phyloP scores from a whole-genome alignment of 495 filamentous ascomycete species.

The Filosporella fistucella region DNA sequence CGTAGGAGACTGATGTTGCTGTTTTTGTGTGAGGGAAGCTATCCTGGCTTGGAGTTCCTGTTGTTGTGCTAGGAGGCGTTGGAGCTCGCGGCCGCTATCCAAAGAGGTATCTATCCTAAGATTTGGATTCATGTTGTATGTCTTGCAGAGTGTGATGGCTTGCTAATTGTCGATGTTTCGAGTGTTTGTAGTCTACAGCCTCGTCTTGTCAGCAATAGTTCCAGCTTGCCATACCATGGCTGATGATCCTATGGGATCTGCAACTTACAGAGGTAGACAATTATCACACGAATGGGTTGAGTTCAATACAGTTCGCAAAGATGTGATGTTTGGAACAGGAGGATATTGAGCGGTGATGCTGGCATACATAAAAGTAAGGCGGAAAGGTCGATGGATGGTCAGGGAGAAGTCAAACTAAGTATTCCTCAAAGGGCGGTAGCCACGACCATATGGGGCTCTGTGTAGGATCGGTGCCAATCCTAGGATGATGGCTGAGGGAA shows the following conservation, averaged over 20 bases:
- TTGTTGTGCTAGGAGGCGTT: conserved; percentile 11
- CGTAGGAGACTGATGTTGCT: conserved; percentile 13
- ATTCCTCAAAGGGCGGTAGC: conserved; percentile 12
- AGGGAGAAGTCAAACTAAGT: conserved; percentile 20
- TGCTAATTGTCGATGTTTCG: neutral
- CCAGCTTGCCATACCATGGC: neutral
- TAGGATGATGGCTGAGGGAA: neutral
- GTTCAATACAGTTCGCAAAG: conserved; percentile 7
- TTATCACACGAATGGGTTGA: conserved; percentile 6
- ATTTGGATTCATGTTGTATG: conserved; percentile 14
- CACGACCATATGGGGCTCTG: conserved; percentile 18
- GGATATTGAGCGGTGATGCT: conserved; percentile 10
- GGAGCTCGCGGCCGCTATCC: conserved; percentile 2
- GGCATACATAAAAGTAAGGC: conserved; percentile 20
- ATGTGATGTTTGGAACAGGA: neutral
- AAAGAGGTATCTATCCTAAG: conserved; percentile 11
- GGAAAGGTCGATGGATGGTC: conserved; percentile 14
- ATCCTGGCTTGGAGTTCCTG: neutral
- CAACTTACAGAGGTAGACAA: conserved; percentile 10
- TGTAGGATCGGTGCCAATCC: conserved; percentile 6
- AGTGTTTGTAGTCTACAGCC: conserved; percentile 20
- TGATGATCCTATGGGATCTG: neutral
- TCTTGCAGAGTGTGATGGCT: conserved; percentile 1
- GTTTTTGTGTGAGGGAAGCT: conserved; percentile 6
- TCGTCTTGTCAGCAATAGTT: conserved; percentile 12